Evolutionary conservation across 768 basidiomycete genomes (phyloP).

Genomic region (Boletus rubescentipes): DNA sequence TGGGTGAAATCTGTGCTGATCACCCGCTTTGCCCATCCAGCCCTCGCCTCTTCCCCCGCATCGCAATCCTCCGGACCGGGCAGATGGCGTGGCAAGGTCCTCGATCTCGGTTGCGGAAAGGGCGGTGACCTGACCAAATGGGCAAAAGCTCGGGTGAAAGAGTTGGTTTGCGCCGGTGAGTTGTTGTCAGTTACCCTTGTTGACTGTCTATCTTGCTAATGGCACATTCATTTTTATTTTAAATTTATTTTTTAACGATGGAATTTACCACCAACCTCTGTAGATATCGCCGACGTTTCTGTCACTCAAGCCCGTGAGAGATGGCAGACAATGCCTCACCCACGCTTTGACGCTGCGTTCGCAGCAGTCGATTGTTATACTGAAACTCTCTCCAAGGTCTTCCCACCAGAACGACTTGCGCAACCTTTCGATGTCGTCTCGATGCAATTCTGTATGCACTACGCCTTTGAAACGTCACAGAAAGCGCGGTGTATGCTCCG

Average conservation of each 20-base stretch:
- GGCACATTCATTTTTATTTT: too few relatives aligned
- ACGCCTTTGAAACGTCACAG: slow-evolving; percentile 89
- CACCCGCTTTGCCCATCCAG: slow-evolving; percentile 80
- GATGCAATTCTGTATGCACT: slow-evolving; percentile 99
- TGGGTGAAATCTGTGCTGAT: slow-evolving; percentile 99
- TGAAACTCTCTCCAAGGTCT: slow-evolving; percentile 64
- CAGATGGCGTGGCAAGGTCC: slow-evolving; percentile 64
- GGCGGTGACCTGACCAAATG: slow-evolving; percentile 97
- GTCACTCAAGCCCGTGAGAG: slow-evolving; percentile 84
- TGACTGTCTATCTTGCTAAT: background rate
- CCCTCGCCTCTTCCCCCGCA: slow-evolving; percentile 43
- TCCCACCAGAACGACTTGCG: slow-evolving; percentile 58
- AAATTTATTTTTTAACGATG: too few relatives aligned
- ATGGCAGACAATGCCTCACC: slow-evolving; percentile 50
- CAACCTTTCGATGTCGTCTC: slow-evolving; percentile 91
- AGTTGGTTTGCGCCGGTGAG: slow-evolving; percentile 80
- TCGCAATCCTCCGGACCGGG: slow-evolving; percentile 24
- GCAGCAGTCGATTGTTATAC: slow-evolving; percentile 88
- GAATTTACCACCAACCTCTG: background rate
- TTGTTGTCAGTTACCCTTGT: slow-evolving; percentile 11
- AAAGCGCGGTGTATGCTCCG: slow-evolving; percentile 91
- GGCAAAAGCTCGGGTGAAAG: slow-evolving; percentile 79
- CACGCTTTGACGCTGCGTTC: slow-evolving; percentile 76
- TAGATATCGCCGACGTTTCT: slow-evolving; percentile 89
- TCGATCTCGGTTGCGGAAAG: slow-evolving; percentile 99